Conservation (phyloP, 192 early-diverging fungal species). For the Coemansia aciculifera region DNA sequence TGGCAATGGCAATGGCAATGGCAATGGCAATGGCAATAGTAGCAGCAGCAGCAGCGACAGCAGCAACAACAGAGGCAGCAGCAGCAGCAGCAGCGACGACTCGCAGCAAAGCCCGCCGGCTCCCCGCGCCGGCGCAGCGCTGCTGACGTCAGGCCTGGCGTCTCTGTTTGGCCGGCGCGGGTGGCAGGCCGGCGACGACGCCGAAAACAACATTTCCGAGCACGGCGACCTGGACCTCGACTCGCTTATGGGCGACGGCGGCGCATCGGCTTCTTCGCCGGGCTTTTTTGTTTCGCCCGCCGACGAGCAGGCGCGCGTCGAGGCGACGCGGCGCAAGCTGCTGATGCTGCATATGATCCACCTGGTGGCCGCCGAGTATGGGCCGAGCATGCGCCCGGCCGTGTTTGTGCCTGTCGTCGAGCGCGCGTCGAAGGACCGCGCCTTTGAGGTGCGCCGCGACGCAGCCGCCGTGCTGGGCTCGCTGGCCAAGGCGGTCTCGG, state of each 20-base stretch:
- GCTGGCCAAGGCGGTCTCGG: conserved; percentile 48
- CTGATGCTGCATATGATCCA: conserved; percentile 56
- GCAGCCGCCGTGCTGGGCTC: conserved; percentile 51
- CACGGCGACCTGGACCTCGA: neutral
- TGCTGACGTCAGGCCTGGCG: conserved; percentile 28
- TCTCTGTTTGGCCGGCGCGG: conserved; percentile 40
- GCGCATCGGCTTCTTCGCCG: too few species aligned
- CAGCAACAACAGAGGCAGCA: too few species aligned
- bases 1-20: too few species aligned
- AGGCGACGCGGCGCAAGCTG: conserved; percentile 47
- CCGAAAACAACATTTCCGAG: neutral
- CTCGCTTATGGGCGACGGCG: conserved; percentile 2
- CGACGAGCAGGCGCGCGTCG: conserved; percentile 44
- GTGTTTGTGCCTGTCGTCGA: conserved; percentile 57
- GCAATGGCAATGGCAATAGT: too few species aligned
- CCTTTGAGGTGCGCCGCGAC: conserved; percentile 56
- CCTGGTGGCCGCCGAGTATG: conserved; percentile 45
- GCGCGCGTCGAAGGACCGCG: conserved; percentile 33
- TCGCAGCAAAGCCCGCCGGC: neutral
- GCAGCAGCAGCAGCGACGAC: conserved; percentile 8
- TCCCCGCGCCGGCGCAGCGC: neutral
- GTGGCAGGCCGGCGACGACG: conserved; percentile 22
- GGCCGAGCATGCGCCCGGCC: conserved; percentile 42
- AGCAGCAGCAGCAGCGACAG: conserved; percentile 7
- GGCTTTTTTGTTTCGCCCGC: conserved; percentile 42